Percentiles rank a stretch among this genome's conserved stretches.
phyloP scores from a whole-genome alignment of 805 yeast genomes.

The Metschnikowia lunata region DNA sequence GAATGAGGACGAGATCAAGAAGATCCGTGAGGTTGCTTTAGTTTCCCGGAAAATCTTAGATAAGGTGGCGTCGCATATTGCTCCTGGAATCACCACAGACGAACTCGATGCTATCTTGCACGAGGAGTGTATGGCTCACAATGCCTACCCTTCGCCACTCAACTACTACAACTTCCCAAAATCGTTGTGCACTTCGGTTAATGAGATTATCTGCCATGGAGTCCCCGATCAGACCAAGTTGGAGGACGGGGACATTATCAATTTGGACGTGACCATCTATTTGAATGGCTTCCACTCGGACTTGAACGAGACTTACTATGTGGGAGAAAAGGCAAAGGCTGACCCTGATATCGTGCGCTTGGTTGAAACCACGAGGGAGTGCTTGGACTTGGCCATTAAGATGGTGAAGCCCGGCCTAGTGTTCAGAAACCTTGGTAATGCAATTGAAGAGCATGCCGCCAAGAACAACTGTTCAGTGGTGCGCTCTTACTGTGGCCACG shows the following conservation, averaged over 20 bases:
- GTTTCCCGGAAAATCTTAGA: conserved; percentile 88
- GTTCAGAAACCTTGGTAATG: conserved; percentile 80
- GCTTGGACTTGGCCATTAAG: conserved; percentile 77
- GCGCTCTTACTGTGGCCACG: conserved; percentile 90
- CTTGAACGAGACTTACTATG: conserved; percentile 93
- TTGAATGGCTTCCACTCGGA: conserved; percentile 91
- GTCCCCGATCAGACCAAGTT: conserved; percentile 87
- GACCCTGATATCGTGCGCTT: conserved; percentile 80
- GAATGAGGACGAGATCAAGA: conserved; percentile 64
- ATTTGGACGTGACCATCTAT: conserved; percentile 82
- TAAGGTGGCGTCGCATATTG: conserved; percentile 74
- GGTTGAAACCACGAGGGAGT: conserved; percentile 84
- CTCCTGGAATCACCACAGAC: conserved; percentile 91
- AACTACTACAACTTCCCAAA: conserved; percentile 94
- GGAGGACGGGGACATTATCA: conserved; percentile 91
- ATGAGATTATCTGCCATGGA: conserved; percentile 96
- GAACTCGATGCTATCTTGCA: conserved; percentile 85
- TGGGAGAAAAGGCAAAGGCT: conserved; percentile 81
- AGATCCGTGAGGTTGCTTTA: conserved; percentile 69
- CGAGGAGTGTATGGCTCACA: conserved; percentile 79
- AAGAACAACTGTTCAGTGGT: conserved; percentile 81
- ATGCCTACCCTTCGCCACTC: conserved; percentile 91
- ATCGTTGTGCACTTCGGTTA: conserved; percentile 87
- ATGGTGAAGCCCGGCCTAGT: conserved; percentile 88
- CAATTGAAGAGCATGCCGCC: conserved; percentile 82